phyloP scores from a whole-genome alignment of 2,329 filamentous ascomycete species.

The Aspergillus pseudotamarii region DNA sequence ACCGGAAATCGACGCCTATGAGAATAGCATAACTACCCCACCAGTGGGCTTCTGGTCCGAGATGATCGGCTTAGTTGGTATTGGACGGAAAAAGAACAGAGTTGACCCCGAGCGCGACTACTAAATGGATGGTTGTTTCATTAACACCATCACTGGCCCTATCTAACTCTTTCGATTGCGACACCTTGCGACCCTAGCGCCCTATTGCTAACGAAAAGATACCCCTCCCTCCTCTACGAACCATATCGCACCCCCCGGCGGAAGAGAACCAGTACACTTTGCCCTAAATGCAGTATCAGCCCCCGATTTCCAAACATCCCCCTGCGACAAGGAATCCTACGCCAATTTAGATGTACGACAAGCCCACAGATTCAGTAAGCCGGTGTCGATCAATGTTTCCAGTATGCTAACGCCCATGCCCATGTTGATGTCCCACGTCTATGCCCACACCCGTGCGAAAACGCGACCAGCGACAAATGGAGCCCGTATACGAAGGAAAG shows the following conservation, averaged over 20 bases:
- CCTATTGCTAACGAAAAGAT: not conserved
- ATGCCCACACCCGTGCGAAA: not conserved
- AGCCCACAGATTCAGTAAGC: not conserved
- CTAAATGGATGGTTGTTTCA: not conserved
- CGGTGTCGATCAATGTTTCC: not conserved
- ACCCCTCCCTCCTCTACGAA: not conserved
- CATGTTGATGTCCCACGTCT: too few species aligned
- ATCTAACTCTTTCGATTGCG: not conserved
- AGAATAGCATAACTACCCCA: conserved; percentile 7
- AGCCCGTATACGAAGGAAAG: not conserved
- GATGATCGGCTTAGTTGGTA: conserved; percentile 1
- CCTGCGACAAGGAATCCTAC: not conserved
- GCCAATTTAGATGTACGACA: not conserved
- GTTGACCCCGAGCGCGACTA: not conserved
- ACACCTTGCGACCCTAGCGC: not conserved
- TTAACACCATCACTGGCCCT: not conserved
- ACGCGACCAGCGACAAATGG: not conserved
- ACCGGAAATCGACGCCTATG: conserved; percentile 15
- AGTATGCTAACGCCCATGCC: not conserved
- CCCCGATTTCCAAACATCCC: too few species aligned
- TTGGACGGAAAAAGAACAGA: not conserved
- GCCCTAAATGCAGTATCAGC: not conserved
- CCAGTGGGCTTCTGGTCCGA: conserved; percentile 9
- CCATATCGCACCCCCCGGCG: not conserved
- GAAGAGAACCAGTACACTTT: not conserved